Evolutionary conservation across 2,329 filamentous ascomycete species (phyloP), one percentile per base, ranked within the genome.

Genomic region (Eutypella sp.): DNA sequence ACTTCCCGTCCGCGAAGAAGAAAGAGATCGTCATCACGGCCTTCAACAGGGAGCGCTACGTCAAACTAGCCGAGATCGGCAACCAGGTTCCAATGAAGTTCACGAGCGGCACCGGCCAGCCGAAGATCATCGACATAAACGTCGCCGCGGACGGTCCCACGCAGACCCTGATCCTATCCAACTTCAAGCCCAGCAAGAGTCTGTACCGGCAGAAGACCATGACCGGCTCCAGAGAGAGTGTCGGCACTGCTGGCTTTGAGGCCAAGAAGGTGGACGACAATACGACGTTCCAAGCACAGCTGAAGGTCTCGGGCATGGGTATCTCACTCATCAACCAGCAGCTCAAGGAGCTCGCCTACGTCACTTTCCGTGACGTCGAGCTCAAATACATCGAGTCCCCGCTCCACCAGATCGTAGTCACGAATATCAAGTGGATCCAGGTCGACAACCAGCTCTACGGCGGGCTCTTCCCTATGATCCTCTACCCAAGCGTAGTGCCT

Each of bases 361-460:
- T 97, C 57, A 99, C 93, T 0, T 85, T 96, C 67, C 80, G 92
- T 42, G 92, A 96, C 51, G 87, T 97, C 22, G 85, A 93, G 57
- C 70, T 99, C 52, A 90, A 91, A 50, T 96, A 93, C 67, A 89
- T 84, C 46, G 93, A 99, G 60, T 97, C 93, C n/a, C 80, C 84
- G 16, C 73, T 96, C 15, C 96, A 96, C 61, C 93, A 99, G 67
- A 97, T 90, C 1, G 69, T 96, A 50, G 92, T 89, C 40, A 74
- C 93, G 42, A 88, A 89, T 0, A 85, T 97, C 63, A 97, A 99
- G 66, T 99, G 95, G 95, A 93, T 99, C 23, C 93, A 99, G 67
- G 88, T 99, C 57, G 93, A 99, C 68, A 99, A 99, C 58, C 93
- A 99, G 66, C 80, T 99, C 13, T 99, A 99, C 60, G 95, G 95